phyloP scores from a whole-genome alignment of 768 basidiomycete genomes.

The Termitomyces sp. region DNA sequence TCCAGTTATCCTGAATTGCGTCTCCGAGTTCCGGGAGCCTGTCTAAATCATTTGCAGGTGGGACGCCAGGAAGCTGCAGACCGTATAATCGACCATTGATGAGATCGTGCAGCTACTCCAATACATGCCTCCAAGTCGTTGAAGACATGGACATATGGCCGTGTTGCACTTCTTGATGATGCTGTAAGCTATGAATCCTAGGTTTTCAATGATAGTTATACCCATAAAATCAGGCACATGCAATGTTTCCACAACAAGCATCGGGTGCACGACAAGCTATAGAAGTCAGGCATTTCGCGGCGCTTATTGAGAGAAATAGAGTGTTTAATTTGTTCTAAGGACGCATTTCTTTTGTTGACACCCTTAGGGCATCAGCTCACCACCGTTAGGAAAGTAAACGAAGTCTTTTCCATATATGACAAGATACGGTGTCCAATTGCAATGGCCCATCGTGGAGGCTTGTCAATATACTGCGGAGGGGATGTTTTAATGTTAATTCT shows the following conservation, averaged over 20 bases:
- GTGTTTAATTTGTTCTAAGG: background rate
- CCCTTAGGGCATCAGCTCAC: conserved; percentile 14
- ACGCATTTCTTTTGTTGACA: conserved; percentile 12
- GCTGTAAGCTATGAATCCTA: conserved; percentile 24
- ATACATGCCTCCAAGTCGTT: conserved; percentile 32
- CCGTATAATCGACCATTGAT: conserved; percentile 24
- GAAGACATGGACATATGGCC: conserved; percentile 28
- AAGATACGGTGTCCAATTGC: conserved; percentile 31
- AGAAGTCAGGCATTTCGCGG: background rate
- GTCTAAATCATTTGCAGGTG: conserved; percentile 13
- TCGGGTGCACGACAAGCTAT: conserved; percentile 11
- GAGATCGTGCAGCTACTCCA: conserved; percentile 22
- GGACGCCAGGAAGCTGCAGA: conserved; percentile 17
- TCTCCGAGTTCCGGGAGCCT: conserved; percentile 20
- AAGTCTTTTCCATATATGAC: conserved; percentile 30
- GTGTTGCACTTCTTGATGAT: conserved; percentile 40
- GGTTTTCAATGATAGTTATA: background rate
- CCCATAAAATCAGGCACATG: conserved; percentile 1
- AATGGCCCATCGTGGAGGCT: conserved; percentile 30
- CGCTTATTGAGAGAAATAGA: background rate
- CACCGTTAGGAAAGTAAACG: conserved; percentile 18
- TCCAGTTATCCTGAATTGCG: conserved; percentile 24
- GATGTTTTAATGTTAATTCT: no score
- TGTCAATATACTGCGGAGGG: conserved; percentile 32
- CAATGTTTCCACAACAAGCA: conserved; percentile 9